phyloP scores from a whole-genome alignment of 2,329 filamentous ascomycete genomes.

The Ophiostoma australiae region DNA sequence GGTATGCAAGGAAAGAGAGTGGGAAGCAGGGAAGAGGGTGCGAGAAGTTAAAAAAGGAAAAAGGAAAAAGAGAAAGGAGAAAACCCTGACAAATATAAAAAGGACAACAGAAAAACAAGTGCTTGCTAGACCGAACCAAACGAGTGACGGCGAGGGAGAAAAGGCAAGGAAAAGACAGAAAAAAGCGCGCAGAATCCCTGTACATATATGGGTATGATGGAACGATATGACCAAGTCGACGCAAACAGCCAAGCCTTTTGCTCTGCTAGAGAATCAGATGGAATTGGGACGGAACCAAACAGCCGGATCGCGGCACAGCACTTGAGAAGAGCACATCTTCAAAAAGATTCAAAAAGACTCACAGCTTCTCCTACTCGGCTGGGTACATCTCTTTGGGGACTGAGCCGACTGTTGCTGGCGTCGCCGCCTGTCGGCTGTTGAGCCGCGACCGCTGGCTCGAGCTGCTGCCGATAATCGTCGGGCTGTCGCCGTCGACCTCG shows the following conservation, averaged over 20 bases:
- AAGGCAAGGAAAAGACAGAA: neutral
- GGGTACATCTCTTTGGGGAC: slow-evolving; percentile 35
- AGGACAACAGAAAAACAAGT: neutral
- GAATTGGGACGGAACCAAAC: neutral
- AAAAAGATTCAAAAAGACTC: neutral
- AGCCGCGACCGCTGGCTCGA: slow-evolving; percentile 32
- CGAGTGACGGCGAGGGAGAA: neutral
- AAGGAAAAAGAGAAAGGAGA: neutral
- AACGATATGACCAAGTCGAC: neutral
- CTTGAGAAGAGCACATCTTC: neutral
- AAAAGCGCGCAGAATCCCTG: slow-evolving; percentile 10
- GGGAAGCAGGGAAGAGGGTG: neutral
- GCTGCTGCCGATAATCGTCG: slow-evolving; percentile 39
- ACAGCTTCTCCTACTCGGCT: slow-evolving; percentile 14
- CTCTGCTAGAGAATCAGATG: neutral
- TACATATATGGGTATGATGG: slow-evolving; percentile 8
- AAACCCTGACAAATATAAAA: neutral
- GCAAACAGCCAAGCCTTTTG: neutral
- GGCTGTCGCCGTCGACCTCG: slow-evolving; percentile 41
- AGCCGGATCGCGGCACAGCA: neutral
- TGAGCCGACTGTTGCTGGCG: slow-evolving; percentile 14
- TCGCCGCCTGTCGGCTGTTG: slow-evolving; percentile 15
- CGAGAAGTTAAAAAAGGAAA: neutral
- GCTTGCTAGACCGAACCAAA: neutral
- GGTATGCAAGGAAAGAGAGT: neutral